Base-by-base conservation (phyloP, 1,284 basidiomycete genomes). In the Sporisorium scitamineum region DNA sequence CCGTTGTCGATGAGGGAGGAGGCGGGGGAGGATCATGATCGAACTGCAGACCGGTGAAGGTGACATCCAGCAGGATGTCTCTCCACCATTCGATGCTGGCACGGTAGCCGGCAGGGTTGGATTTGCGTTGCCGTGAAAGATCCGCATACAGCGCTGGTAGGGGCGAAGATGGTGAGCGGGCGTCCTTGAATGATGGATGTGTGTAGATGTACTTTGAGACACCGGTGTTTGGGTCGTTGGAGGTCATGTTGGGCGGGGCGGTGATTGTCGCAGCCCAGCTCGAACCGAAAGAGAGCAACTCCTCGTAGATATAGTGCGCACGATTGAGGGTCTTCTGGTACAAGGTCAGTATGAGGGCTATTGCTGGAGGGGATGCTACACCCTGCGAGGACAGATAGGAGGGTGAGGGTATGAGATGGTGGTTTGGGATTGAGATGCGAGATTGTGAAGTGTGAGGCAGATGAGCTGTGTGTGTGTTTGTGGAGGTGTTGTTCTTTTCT, bases 51-150 rank as follows among this genome's bases (percentile, higher is more conserved):
- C 75, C 78, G 5, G 45, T 14, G 42, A 77, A 76, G 6, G 92
- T 89, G 7, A 91, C 86, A 14, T 88, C 88, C 70, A 91, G 89
- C 3, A 97, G 86, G 0, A 91, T 90, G 41, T 87, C 86, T 42
- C 89, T 89, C 95, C 95, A 97, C 94, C 94, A 97, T 64, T 92
- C 90, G 37, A 95, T 87, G 81, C 92, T 93, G 16, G 93, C 90
- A 41, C 90, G 87, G 85, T 91, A 97, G 3, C 93, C 91, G 4
- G 91, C 89, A 0, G 93, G 92, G 84, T 97, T 96, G 1, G 93
- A 92, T 32, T 89, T 87, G 76, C 92, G 92, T 86, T 95, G 94
- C 8, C 90, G 88, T 0, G 93, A 91, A 61, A 96, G 91, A 81
- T 95, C 94, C 3, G 94, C 91, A 86, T 95, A 97, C 16, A 97